Evolutionary conservation across 106 monocot genomes (phyloP).

Genomic region (Vanilla planifolia): DNA sequence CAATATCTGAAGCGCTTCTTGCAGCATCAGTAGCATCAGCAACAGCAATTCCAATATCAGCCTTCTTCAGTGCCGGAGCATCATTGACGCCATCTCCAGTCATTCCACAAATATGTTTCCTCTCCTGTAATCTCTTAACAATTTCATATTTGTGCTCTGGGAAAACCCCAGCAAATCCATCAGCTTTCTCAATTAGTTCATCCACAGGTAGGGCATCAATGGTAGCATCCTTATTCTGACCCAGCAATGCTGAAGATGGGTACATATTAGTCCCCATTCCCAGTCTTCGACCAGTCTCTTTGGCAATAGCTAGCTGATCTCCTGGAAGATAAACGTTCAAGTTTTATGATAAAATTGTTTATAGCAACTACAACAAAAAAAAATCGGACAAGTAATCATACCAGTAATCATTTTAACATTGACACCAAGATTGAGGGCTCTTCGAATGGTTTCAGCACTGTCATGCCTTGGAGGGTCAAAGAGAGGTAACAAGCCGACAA

Average conservation of each 20-base stretch:
- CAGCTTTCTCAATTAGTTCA: conserved; percentile 9
- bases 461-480: conserved; percentile 82
- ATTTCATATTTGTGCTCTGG: conserved; percentile 14
- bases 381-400: conserved; percentile 2
- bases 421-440: conserved; percentile 78
- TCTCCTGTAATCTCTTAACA: conserved; percentile 5
- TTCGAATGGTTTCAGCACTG: conserved; percentile 72
- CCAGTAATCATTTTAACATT: conserved; percentile 94
- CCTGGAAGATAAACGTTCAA: not conserved
- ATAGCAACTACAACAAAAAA: too few relatives aligned
- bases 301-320: conserved; percentile 9
- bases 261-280: conserved; percentile 14
- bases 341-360: not conserved
- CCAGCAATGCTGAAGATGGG: conserved; percentile 7
- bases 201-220: conserved; percentile 10
- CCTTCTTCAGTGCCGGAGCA: conserved; percentile 7
- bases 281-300: conserved; percentile 9
- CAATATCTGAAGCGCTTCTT: conserved; percentile 5
- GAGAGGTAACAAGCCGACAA: conserved; percentile 70
- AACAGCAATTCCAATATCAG: conserved; percentile 13
- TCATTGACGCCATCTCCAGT: conserved; percentile 10
- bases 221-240: not conserved
- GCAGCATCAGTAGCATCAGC: conserved; percentile 14
- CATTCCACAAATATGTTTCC: conserved; percentile 11
- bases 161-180: conserved; percentile 8